These are phyloP conservation scores for Aureobasidium sp. DNA, from an alignment of 2,329 filamentous ascomycete genomes.

Conservation along the genomic window DNA sequence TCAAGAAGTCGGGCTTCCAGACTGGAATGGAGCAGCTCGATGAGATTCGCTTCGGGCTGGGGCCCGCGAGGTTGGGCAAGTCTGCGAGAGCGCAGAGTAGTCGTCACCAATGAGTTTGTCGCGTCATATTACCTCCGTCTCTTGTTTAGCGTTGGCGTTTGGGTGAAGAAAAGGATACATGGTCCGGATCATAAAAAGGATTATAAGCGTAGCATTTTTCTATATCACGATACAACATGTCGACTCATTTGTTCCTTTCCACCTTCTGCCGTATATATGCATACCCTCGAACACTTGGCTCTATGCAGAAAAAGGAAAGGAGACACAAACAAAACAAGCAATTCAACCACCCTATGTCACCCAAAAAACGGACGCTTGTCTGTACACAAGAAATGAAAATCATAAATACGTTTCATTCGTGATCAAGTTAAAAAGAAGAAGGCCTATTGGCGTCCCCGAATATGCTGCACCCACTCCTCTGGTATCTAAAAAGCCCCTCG, in stretches of 20 bases:
- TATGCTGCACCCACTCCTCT: neutral
- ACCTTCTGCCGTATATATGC: no score
- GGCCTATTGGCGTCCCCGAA: neutral
- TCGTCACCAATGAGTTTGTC: neutral
- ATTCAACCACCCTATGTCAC: no score
- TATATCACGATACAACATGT: slow-evolving; percentile 2
- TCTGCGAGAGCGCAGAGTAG: neutral
- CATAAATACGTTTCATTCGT: neutral
- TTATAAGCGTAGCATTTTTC: neutral
- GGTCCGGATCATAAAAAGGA: neutral
- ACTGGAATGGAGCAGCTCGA: slow-evolving; percentile 84
- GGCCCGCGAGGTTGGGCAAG: slow-evolving; percentile 58
- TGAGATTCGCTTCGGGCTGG: slow-evolving; percentile 74
- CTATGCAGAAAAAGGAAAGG: no score
- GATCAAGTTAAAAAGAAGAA: neutral
- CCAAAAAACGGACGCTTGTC: no score
- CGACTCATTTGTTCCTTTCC: neutral
- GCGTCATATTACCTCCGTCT: neutral
- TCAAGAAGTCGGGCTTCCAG: slow-evolving; percentile 75
- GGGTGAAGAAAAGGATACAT: neutral
- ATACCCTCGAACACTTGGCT: no score
- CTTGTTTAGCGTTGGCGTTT: slow-evolving; percentile 8
- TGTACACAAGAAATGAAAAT: neutral
- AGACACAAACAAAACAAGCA: no score
- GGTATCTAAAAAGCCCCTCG: neutral